These are phyloP conservation scores for Phenoliferia sp. DNA, from an alignment of 1,284 basidiomycete species.

Conservation along the genomic window DNA sequence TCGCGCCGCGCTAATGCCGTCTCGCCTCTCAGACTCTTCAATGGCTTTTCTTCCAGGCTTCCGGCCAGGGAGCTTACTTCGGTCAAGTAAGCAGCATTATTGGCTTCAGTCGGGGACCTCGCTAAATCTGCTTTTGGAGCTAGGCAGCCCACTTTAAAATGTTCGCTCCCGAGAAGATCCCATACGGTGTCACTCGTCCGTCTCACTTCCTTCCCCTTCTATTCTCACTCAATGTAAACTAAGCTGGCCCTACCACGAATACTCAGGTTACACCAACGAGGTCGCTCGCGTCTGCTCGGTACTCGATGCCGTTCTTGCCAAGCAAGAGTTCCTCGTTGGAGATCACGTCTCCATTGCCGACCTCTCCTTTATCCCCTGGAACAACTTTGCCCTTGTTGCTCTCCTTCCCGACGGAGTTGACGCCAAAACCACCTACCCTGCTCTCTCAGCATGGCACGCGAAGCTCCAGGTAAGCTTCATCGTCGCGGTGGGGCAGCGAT, in stretches of 20 bases:
- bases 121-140: neutral
- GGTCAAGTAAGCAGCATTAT: neutral
- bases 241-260: neutral
- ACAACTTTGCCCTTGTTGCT: conserved; percentile 17
- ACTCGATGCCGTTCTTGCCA: conserved; percentile 35
- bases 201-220: neutral
- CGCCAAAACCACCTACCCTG: conserved; percentile 15
- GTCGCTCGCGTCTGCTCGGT: conserved; percentile 41
- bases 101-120: neutral
- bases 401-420: conserved; percentile 26
- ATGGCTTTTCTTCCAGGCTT: conserved; percentile 36
- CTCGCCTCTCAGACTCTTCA: conserved; percentile 31
- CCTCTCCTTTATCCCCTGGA: conserved; percentile 27
- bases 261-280: conserved; percentile 35
- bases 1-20: no score
- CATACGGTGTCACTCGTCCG: conserved; percentile 2
- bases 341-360: conserved; percentile 31
- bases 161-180: conserved; percentile 26
- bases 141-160: conserved; percentile 37
- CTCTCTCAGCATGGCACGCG: conserved; percentile 17
- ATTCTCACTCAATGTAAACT: neutral
- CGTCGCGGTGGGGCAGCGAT: no score
- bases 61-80: conserved; percentile 35
- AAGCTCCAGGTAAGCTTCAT: no score
- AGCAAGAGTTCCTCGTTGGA: conserved; percentile 27